A percentile compares a stretch with the other conserved stretches of the same genome.
Conservation (phyloP, 169 alveolate genomes). For the Hepatocystis sp. region DNA sequence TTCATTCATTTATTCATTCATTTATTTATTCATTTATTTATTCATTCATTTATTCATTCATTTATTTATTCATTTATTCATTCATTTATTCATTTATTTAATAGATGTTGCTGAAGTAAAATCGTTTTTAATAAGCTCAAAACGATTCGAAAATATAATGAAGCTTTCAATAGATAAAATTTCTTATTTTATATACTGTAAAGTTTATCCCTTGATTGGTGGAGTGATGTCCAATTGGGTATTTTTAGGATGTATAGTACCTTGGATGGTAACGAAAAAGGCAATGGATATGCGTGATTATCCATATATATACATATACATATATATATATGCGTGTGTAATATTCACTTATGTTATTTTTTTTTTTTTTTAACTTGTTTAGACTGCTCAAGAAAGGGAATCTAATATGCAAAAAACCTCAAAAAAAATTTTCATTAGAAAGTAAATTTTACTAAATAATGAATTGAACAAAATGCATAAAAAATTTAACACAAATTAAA, state of each 20-base stretch:
- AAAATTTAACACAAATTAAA: neutral
- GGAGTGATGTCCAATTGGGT: conserved; percentile 87
- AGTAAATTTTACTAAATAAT: conserved; percentile 3
- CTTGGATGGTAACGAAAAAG: conserved; percentile 70
- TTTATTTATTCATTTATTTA: no score
- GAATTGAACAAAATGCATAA: neutral
- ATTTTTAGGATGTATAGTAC: conserved; percentile 78
- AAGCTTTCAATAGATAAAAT: conserved; percentile 86
- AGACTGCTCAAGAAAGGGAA: conserved; percentile 74
- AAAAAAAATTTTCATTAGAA: conserved; percentile 26
- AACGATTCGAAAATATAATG: conserved; percentile 83
- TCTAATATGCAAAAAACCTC: conserved; percentile 37
- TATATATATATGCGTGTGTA: neutral
- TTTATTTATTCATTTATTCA: neutral
- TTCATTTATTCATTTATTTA: no score
- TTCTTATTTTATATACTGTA: conserved; percentile 79
- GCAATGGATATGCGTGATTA: neutral
- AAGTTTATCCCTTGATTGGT: conserved; percentile 84
- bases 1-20: no score
- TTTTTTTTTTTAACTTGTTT: neutral
- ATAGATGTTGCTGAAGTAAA: conserved; percentile 87
- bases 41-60: neutral
- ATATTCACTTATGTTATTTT: no score
- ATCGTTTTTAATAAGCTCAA: conserved; percentile 80
- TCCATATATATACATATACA: neutral